phyloP scores from a whole-genome alignment of 2,329 filamentous ascomycete species.

The Ophiostoma triangulosporum region DNA sequence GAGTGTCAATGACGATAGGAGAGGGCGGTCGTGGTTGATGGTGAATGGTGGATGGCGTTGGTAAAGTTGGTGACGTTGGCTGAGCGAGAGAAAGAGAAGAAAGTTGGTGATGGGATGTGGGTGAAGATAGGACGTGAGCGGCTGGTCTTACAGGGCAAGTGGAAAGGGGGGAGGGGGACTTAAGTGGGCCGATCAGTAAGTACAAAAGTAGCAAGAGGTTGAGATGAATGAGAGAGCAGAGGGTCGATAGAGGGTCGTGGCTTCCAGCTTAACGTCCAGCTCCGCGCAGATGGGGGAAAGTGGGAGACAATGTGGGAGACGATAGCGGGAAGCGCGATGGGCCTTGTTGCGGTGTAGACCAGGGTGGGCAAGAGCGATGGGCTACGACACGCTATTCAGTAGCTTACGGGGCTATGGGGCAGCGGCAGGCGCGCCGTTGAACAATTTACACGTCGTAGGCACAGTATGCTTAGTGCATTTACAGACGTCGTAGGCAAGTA shows the following conservation, averaged over 20 bases:
- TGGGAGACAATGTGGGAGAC: not conserved
- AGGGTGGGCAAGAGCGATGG: constrained; percentile 9
- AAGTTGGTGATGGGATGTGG: not conserved
- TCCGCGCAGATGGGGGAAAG: not conserved
- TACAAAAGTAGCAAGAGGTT: not conserved
- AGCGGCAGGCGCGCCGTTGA: not conserved
- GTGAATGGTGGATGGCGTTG: not conserved
- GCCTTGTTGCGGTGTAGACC: not conserved
- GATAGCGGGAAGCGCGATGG: constrained; percentile 6
- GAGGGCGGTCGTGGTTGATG: not conserved
- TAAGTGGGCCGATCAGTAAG: not conserved
- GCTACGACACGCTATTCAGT: not conserved
- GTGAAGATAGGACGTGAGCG: not conserved
- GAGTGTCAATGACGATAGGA: not conserved
- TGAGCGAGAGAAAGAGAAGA: not conserved
- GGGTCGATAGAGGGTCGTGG: not conserved
- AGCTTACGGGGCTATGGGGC: not conserved
- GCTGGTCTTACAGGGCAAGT: not conserved
- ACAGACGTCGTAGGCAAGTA: too few relatives aligned
- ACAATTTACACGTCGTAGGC: not conserved
- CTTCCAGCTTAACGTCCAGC: not conserved
- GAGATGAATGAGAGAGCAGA: not conserved
- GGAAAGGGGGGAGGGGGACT: not conserved
- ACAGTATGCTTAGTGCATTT: too few relatives aligned
- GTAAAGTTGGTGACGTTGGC: not conserved